Evolutionary conservation across 352 stramenopile species (phyloP).

Genomic region (Phytophthora megakarya): DNA sequence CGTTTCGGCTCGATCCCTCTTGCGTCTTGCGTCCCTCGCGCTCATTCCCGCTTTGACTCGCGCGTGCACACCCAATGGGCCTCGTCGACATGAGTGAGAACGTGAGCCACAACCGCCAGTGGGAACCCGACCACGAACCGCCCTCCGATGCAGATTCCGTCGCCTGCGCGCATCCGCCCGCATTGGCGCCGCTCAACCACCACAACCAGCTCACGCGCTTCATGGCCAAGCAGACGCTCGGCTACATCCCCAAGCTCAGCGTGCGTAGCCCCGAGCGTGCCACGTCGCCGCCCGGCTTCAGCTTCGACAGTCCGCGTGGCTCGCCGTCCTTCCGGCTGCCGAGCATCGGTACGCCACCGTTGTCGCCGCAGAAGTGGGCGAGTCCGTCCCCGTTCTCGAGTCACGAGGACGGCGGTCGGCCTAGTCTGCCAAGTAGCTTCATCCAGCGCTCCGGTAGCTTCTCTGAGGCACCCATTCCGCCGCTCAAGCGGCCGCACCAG

Average conservation of each 20-base stretch:
- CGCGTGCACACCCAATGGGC: constrained; percentile 25
- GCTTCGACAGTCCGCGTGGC: constrained; percentile 36
- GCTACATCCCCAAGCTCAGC: constrained; percentile 58
- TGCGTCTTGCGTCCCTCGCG: background rate
- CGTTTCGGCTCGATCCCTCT: constrained; percentile 34
- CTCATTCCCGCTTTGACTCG: constrained; percentile 20
- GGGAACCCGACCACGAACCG: constrained; percentile 41
- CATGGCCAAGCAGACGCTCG: constrained; percentile 64
- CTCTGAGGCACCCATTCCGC: constrained; percentile 45
- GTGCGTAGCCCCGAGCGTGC: constrained; percentile 35
- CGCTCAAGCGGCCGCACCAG: constrained; percentile 39
- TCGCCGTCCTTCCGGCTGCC: constrained; percentile 56
- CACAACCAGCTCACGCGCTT: constrained; percentile 66
- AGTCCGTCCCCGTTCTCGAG: constrained; percentile 24
- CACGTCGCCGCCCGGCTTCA: constrained; percentile 29
- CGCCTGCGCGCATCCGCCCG: constrained; percentile 9
- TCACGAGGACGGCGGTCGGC: constrained; percentile 26
- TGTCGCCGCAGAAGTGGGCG: constrained; percentile 54
- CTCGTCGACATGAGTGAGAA: constrained; percentile 42
- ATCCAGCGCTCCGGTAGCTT: constrained; percentile 39
- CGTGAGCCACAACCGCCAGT: constrained; percentile 33
- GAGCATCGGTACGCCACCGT: constrained; percentile 46
- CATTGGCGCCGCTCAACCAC: constrained; percentile 43
- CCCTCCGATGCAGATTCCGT: constrained; percentile 19
- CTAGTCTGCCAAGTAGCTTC: constrained; percentile 33